Conservation (phyloP, 805 yeast genomes). For the Metschnikowia matae region DNA sequence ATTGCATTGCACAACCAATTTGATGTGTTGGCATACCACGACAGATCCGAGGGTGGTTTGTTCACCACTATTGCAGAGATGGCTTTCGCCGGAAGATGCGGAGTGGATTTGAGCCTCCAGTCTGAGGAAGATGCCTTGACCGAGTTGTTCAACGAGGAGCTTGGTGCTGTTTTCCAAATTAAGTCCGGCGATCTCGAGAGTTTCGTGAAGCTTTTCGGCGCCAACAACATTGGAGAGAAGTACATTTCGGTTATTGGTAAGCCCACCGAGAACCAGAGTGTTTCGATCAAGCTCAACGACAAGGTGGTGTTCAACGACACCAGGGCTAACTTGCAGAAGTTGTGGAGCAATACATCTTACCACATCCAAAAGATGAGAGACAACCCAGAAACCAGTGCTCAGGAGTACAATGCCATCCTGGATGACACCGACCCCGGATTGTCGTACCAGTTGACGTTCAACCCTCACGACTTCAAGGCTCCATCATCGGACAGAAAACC, state of each 20-base stretch:
- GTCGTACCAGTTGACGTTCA: slow-evolving; percentile 70
- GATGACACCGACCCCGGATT: slow-evolving; percentile 92
- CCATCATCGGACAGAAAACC: slow-evolving; percentile 49
- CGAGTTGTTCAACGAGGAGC: slow-evolving; percentile 82
- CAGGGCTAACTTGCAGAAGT: slow-evolving; percentile 70
- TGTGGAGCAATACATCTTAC: slow-evolving; percentile 87
- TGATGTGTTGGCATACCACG: slow-evolving; percentile 85
- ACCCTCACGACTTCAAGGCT: slow-evolving; percentile 47
- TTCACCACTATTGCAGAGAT: slow-evolving; percentile 81
- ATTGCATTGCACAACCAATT: slow-evolving; percentile 64
- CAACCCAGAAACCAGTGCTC: slow-evolving; percentile 84
- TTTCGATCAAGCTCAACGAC: slow-evolving; percentile 48
- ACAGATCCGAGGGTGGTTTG: slow-evolving; percentile 95
- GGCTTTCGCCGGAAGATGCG: slow-evolving; percentile 95
- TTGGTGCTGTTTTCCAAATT: slow-evolving; percentile 95
- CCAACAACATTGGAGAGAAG: slow-evolving; percentile 52
- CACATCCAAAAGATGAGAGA: slow-evolving; percentile 89
- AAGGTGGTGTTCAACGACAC: slow-evolving; percentile 45
- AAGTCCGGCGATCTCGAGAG: slow-evolving; percentile 45
- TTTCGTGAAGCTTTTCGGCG: slow-evolving; percentile 53
- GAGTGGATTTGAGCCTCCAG: slow-evolving; percentile 55
- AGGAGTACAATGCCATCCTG: slow-evolving; percentile 69
- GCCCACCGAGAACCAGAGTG: slow-evolving; percentile 52
- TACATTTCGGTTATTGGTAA: slow-evolving; percentile 63
- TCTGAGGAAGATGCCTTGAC: slow-evolving; percentile 45